Conservation (phyloP, 257 asterid species). For the Fraxinus americana region DNA sequence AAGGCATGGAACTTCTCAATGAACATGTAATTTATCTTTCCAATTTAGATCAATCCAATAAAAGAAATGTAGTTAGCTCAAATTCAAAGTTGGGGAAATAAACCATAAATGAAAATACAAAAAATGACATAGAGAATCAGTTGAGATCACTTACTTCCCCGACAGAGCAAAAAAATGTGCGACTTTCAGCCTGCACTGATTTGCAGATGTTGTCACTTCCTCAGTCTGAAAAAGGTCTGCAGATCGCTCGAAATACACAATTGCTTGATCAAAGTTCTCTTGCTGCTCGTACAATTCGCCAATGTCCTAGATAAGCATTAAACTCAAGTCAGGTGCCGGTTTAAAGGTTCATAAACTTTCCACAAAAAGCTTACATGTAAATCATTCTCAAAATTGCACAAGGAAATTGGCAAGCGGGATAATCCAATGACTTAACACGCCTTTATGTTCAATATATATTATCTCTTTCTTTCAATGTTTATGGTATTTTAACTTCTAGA, state of each 20-base stretch:
- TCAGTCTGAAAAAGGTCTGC: slow-evolving; percentile 45
- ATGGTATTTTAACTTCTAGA: not conserved
- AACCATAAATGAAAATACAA: not conserved
- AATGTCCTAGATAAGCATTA: slow-evolving; percentile 31
- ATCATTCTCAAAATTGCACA: slow-evolving; percentile 13
- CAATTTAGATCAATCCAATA: slow-evolving; percentile 10
- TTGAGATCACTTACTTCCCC: slow-evolving; percentile 40
- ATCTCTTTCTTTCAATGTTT: not conserved
- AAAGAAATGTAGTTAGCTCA: not conserved
- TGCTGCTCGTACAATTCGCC: slow-evolving; percentile 44
- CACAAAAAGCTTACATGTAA: slow-evolving; percentile 1
- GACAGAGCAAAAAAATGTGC: slow-evolving; percentile 46
- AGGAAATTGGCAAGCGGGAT: not conserved
- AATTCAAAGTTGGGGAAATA: not conserved
- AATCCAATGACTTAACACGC: not conserved
- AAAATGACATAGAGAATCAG: not conserved
- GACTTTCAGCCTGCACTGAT: slow-evolving; percentile 49
- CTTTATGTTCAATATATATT: not conserved
- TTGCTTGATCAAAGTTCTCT: slow-evolving; percentile 36
- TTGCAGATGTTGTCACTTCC: slow-evolving; percentile 40
- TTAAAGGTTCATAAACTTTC: slow-evolving; percentile 1
- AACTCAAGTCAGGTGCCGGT: slow-evolving; percentile 20
- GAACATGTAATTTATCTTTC: not conserved
- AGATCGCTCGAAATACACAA: slow-evolving; percentile 45
- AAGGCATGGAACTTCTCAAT: not conserved